Conservation (phyloP, 1,139 yeast genomes). For the Hanseniaspora uvarum region DNA sequence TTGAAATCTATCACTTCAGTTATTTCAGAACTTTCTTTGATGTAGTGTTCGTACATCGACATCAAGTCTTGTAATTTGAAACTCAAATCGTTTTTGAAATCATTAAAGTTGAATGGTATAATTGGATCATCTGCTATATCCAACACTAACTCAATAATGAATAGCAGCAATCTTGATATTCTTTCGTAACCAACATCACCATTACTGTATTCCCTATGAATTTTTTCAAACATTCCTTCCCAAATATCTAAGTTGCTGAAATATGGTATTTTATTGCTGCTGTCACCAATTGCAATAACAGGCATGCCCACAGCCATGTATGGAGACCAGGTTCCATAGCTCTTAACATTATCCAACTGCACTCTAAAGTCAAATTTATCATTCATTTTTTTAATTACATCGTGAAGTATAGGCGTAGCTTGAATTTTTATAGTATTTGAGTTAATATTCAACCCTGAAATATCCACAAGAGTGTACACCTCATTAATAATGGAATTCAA, state of each 20-base stretch:
- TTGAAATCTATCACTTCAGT: conserved; percentile 26
- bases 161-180: conserved; percentile 49
- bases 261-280: conserved; percentile 41
- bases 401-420: conserved; percentile 58
- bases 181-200: conserved; percentile 47
- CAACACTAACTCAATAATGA: conserved; percentile 45
- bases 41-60: conserved; percentile 20
- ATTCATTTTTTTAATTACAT: conserved; percentile 26
- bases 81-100: conserved; percentile 40
- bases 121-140: conserved; percentile 62
- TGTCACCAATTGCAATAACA: conserved; percentile 44
- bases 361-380: conserved; percentile 24
- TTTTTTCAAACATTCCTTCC: conserved; percentile 42
- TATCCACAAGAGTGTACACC: conserved; percentile 65
- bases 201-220: conserved; percentile 17
- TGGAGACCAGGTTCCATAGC: conserved; percentile 59
- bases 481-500: conserved; percentile 45
- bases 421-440: conserved; percentile 51
- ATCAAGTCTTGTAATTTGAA: conserved; percentile 41
- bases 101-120: conserved; percentile 55
- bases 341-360: conserved; percentile 33
- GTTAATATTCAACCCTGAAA: conserved; percentile 37
- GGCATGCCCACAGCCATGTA: conserved; percentile 51
- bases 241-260: conserved; percentile 42
- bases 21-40: conserved; percentile 29